Percentiles rank a stretch among this genome's conserved stretches.
Evolutionary conservation across 495 filamentous ascomycete species (phyloP).

Genomic region (Penicillium crystallinum): DNA sequence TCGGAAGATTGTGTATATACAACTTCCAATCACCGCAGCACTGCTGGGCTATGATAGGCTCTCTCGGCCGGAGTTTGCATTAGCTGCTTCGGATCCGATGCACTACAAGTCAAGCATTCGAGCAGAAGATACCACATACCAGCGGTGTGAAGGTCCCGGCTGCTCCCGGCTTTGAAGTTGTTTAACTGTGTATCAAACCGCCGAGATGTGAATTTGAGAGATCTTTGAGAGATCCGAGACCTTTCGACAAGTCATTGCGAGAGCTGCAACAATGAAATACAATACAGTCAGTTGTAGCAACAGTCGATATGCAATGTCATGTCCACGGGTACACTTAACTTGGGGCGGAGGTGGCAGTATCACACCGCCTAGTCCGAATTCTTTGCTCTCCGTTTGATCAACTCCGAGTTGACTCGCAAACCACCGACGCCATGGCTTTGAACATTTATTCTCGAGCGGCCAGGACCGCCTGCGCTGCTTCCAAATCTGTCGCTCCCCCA

Average conservation of each 20-base stretch:
- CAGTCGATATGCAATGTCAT: not conserved
- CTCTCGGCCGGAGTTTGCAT: not conserved
- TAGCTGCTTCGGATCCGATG: slow-evolving; percentile 1
- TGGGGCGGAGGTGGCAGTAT: slow-evolving; percentile 18
- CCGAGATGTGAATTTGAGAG: not conserved
- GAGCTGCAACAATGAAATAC: not conserved
- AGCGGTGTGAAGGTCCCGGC: slow-evolving; percentile 21
- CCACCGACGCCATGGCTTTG: slow-evolving; percentile 33
- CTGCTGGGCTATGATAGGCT: not conserved
- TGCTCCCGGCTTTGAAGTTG: not conserved
- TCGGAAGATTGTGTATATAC: not conserved
- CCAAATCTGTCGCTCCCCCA: slow-evolving; percentile 15
- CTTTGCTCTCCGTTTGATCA: slow-evolving; percentile 22
- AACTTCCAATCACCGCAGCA: not conserved
- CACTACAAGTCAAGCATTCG: slow-evolving; percentile 1
- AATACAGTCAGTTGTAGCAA: not conserved
- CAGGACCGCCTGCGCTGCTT: slow-evolving; percentile 33
- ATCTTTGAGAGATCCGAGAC: not conserved
- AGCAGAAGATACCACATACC: slow-evolving; percentile 8
- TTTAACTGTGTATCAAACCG: slow-evolving; percentile 7
- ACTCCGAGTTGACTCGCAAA: slow-evolving; percentile 14
- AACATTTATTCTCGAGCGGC: slow-evolving; percentile 31
- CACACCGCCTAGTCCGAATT: slow-evolving; percentile 28
- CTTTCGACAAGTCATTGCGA: not conserved
- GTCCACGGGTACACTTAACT: not conserved